Base-by-base conservation (phyloP, 1,284 basidiomycete species). In the Vanrija humicola region DNA sequence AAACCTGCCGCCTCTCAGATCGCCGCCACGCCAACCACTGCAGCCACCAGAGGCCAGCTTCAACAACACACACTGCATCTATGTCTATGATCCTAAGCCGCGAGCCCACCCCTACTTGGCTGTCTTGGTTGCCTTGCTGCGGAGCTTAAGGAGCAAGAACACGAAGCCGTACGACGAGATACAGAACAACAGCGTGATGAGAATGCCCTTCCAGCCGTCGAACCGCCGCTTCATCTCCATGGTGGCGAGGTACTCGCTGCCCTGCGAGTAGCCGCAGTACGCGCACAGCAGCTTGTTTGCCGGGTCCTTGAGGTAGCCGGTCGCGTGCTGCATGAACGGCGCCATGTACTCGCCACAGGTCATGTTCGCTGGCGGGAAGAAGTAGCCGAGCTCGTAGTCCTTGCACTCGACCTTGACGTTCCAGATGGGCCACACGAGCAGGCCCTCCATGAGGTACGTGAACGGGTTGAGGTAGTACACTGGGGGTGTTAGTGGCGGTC, bases 361-460 rank as follows among this genome's bases (percentile, higher is more conserved):
- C 62, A 68, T 63, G n/a, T 69, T 72, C 3, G 52, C 2, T 0
- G 74, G 74, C 8, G 76, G 72, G 50, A 68, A 60, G 62, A 77
- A 70, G 15, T 58, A 49, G 5, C 66, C 65, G 55, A 61, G 72
- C 55, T 77, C 77, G 25, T 55, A 25, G 5, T 62, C 54, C 38
- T 58, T 56, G 61, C 76, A 78, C 43, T 65, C 51, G 49, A 72
- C 67, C 1, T 58, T 52, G 18, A 62, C 63, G 56, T 73, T 61
- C 63, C 68, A 68, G 16, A 72, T 46, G 34, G 64, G 61, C 26
- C 59, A 62, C 38, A 58, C 58, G 44, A 67, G 38, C n/a, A 70
- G 58, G 21, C 64, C 69, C 16, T 70, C 68, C 38, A 73, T 66
- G 42, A 71, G 57, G 55, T 67, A 72, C 39, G 64, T 66, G 64